phyloP scores from a whole-genome alignment of 2,329 filamentous ascomycete species.

The Fusarium newnesense region DNA sequence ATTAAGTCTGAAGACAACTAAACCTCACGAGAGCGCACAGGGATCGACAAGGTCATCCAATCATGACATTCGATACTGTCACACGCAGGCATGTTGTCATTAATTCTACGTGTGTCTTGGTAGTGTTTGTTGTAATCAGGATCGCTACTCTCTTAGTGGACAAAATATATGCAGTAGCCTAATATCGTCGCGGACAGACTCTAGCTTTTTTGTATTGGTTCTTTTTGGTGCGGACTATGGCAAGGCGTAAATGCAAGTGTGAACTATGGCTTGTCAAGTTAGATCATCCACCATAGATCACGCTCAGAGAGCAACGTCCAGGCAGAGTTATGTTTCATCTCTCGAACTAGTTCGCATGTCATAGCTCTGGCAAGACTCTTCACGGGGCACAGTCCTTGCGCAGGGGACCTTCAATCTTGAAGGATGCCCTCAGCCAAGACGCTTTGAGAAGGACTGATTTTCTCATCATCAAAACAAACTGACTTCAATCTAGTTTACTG shows the following conservation, averaged over 20 bases:
- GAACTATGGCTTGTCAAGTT: not conserved
- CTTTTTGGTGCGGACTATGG: not conserved
- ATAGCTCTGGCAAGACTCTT: not conserved
- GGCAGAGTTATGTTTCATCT: not conserved
- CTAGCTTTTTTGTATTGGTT: not conserved
- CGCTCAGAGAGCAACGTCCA: not conserved
- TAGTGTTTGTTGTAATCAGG: slow-evolving; percentile 10
- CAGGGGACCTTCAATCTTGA: not conserved
- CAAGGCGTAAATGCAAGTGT: not conserved
- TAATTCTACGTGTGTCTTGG: slow-evolving; percentile 4
- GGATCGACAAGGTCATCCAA: not conserved
- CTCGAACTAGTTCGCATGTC: not conserved
- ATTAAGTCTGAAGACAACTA: not conserved
- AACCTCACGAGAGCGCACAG: not conserved
- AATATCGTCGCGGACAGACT: not conserved
- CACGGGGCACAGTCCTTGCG: not conserved
- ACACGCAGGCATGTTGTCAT: not conserved
- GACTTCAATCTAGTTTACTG: slow-evolving; percentile 34
- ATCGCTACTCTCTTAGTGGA: slow-evolving; percentile 12
- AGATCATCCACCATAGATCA: not conserved
- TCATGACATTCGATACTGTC: not conserved
- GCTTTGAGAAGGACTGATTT: not conserved
- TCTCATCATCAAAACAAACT: slow-evolving; percentile 23
- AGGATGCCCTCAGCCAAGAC: not conserved
- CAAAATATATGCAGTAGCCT: not conserved